A percentile compares a stretch with the other conserved stretches of the same genome.
phyloP scores from a whole-genome alignment of 108 stramenopile species.

The Cylindrotheca fusiformis region DNA sequence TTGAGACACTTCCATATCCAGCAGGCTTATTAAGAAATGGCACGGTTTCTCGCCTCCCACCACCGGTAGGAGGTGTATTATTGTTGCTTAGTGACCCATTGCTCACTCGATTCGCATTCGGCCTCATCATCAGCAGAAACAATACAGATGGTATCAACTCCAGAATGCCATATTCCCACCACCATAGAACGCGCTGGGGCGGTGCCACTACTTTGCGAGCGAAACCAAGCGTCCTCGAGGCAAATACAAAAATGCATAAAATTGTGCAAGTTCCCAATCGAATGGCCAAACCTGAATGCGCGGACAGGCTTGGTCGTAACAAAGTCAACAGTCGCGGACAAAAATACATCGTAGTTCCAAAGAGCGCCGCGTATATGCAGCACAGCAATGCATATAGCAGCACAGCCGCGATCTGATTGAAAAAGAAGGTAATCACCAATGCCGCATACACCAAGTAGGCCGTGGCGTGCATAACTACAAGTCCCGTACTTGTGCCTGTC shows the following conservation, averaged over 20 bases:
- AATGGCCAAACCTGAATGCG: slow-evolving; percentile 21
- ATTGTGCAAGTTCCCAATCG: slow-evolving; percentile 36
- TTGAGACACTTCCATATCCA: not conserved
- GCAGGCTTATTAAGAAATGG: not conserved
- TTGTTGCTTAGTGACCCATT: not conserved
- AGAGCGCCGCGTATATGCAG: slow-evolving; percentile 45
- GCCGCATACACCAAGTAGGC: slow-evolving; percentile 37
- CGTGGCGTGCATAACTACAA: slow-evolving; percentile 28
- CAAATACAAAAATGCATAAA: slow-evolving; percentile 42
- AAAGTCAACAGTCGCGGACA: slow-evolving; percentile 34
- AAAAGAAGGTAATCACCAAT: slow-evolving; percentile 30
- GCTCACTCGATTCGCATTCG: slow-evolving; percentile 7
- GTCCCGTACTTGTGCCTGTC: slow-evolving; percentile 15
- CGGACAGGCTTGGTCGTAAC: slow-evolving; percentile 25
- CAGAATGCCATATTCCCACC: slow-evolving; percentile 45
- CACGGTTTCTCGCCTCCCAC: not conserved
- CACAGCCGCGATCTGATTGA: slow-evolving; percentile 31
- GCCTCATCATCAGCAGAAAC: slow-evolving; percentile 45
- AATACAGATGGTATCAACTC: slow-evolving; percentile 40
- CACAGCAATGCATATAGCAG: slow-evolving; percentile 48
- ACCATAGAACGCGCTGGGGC: slow-evolving; percentile 29
- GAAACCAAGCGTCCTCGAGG: slow-evolving; percentile 29
- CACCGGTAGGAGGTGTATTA: not conserved
- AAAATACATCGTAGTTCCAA: slow-evolving; percentile 41
- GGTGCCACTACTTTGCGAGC: slow-evolving; percentile 34